Base-by-base conservation (phyloP, 345 rosid genomes). In the Sisymbrium altissimum region DNA sequence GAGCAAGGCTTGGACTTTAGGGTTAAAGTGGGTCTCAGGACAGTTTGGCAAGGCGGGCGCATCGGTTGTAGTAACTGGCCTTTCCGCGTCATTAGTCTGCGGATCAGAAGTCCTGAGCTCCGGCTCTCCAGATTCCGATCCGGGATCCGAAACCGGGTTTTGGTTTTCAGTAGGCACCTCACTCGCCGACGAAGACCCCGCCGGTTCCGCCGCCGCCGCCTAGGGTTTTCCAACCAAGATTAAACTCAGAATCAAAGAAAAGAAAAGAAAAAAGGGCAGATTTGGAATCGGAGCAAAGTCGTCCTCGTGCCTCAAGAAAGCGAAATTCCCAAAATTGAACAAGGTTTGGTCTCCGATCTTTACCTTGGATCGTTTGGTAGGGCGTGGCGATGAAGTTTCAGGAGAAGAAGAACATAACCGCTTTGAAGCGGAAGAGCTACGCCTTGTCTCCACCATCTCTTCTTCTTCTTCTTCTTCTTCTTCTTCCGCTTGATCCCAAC, bases 391-490 rank as follows among this genome's bases (percentile, higher is more conserved):
- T 14, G 88, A 75, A 11, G 71, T 72, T 11, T 62, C 79, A 3
- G 62, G 48, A 40, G 69, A 49, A 63, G 79, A 80, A 44, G 88
- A 46, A 48, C 74, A 81, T 1, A 87, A 55, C 12, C 96, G 92
- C 68, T 86, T 95, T 71, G 89, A 80, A 46, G 97, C 83, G 14
- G 93, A 84, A 30, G 93, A 84, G 81, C 97, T 90, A 32, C 99
- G 86, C 35, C 99, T 83, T 19, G 98, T 95, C 75, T 92, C 97
- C 14, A 95, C 99, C 99, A n/a, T n/a, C n/a, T n/a, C n/a, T n/a
- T n/a, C n/a, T n/a, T n/a, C n/a, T n/a, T n/a, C n/a, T n/a, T n/a
- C n/a, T n/a, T n/a, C n/a, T n/a, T n/a, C n/a, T n/a, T n/a, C n/a
- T n/a, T n/a, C 59, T 68, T 66, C 70, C 83, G 72, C 68, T 83